phyloP scores from a whole-genome alignment of 2,329 filamentous ascomycete genomes.

The Neopestalotiopsis sp. region DNA sequence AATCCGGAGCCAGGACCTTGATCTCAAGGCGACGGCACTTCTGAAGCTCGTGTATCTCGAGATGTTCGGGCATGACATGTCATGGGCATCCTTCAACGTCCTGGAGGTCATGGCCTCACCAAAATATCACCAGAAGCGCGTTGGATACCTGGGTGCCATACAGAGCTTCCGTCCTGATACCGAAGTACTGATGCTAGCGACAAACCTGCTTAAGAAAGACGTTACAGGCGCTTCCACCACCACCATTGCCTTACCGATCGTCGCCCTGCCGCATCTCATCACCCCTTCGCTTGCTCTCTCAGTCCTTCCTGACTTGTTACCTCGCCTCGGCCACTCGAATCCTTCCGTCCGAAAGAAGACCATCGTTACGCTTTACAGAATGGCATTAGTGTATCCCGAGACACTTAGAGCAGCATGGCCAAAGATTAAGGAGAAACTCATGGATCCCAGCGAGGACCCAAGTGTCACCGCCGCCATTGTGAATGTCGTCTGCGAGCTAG shows the following conservation, averaged over 20 bases:
- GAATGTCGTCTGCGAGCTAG: slow-evolving; percentile 95
- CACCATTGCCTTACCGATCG: slow-evolving; percentile 83
- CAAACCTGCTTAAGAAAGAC: slow-evolving; percentile 96
- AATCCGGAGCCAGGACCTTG: slow-evolving; percentile 93
- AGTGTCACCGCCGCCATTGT: slow-evolving; percentile 96
- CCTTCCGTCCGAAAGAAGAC: slow-evolving; percentile 92
- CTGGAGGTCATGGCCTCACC: slow-evolving; percentile 98
- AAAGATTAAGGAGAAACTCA: slow-evolving; percentile 91
- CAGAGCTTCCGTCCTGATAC: slow-evolving; percentile 96
- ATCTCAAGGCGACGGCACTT: slow-evolving; percentile 94
- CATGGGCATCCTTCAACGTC: slow-evolving; percentile 97
- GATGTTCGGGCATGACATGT: slow-evolving; percentile 99
- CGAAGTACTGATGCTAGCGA: slow-evolving; percentile 96
- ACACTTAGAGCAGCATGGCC: slow-evolving; percentile 92
- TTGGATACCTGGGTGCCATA: slow-evolving; percentile 92
- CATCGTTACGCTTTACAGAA: slow-evolving; percentile 88
- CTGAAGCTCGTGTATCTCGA: slow-evolving; percentile 97
- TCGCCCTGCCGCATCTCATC: slow-evolving; percentile 92
- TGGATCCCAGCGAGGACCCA: slow-evolving; percentile 87
- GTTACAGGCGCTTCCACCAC: slow-evolving; percentile 73
- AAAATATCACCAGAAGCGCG: slow-evolving; percentile 93
- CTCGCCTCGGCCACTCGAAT: slow-evolving; percentile 84
- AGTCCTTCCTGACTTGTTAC: slow-evolving; percentile 82
- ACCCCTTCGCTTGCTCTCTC: slow-evolving; percentile 92
- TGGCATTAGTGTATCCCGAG: slow-evolving; percentile 96